These are phyloP conservation scores for Leucocoprinus birnbaumii DNA, from an alignment of 768 basidiomycete genomes.

Conservation along the genomic window DNA sequence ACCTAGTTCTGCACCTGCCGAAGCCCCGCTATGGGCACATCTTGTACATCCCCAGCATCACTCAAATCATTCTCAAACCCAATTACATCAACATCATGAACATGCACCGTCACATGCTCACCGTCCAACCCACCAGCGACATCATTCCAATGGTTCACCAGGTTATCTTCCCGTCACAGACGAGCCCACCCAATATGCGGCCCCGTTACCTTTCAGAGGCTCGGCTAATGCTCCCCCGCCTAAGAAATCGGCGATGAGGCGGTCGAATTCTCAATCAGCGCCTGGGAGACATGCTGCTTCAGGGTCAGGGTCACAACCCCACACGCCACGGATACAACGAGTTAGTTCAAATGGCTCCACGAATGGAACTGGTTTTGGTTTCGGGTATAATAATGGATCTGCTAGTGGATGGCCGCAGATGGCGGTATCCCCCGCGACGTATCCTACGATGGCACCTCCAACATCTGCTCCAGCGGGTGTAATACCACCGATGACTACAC, in stretches of 20 bases:
- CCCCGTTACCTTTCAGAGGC: background rate
- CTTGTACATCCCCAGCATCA: background rate
- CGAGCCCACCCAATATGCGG: background rate
- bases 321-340: background rate
- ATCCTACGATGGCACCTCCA: background rate
- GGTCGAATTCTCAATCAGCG: slow-evolving; percentile 3
- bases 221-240: slow-evolving; percentile 6
- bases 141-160: too few species aligned
- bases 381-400: background rate
- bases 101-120: background rate
- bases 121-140: too few species aligned
- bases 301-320: background rate
- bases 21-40: slow-evolving; percentile 1
- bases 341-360: background rate
- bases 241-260: slow-evolving; percentile 6
- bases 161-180: background rate
- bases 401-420: background rate
- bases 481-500: background rate
- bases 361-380: background rate
- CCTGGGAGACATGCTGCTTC: background rate
- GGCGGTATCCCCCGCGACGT: background rate
- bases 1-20: background rate
- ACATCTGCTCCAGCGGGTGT: background rate
- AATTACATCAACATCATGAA: background rate
- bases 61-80: background rate